Base-by-base conservation (phyloP, 257 asterid genomes). In the Lavandula angustifolia region DNA sequence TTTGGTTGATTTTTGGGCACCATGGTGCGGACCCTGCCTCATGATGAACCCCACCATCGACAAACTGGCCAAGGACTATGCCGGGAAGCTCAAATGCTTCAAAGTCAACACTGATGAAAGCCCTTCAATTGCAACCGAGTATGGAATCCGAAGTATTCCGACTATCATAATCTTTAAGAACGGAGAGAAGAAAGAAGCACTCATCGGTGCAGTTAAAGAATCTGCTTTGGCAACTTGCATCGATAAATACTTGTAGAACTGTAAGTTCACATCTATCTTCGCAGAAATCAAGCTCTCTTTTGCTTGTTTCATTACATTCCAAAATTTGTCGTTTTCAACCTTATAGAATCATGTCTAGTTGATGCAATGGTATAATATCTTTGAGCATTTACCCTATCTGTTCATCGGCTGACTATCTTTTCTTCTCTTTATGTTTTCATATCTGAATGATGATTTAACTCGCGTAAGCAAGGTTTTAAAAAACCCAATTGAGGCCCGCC, bases 11-110 rank as follows among this genome's bases (percentile, higher is more conserved):
- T 92, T 88, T 63, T 92, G 98, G 98, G 98, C 98, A 44, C 98
- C 98, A 0, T 92, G 98, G 98, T 92, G 97, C 38, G 98, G 98
- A n/a, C 98, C 98, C 0, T 92, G 98, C 75, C 94, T 94, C 46
- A 92, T 89, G 89, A 87, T 92, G 73, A 96, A 87, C 70, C 96
- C 97, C 0, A 76, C 87, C 44, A 81, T 89, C 5, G 94, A 87
- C 62, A 89, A 92, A 53, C 85, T 92, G 60, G 94, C 98, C 4
- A 81, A 80, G 80, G 69, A 81, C 10, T 92, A 80, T 29, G 70
- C 80, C 0, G 97, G 89, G 40, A 87, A 87, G 84, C 85, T 92
- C 55, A 84, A 89, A 63, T 87, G 85, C 81, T 89, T 71, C 91
- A 89, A 92, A 82, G 88, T 92, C 7, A 89, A 92, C 72, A 92